Percentiles rank a stretch among this genome's conserved stretches.
These are phyloP conservation scores for Thalia dealbata DNA, from an alignment of 176 grass and related monocot species.

Conservation along the genomic window DNA sequence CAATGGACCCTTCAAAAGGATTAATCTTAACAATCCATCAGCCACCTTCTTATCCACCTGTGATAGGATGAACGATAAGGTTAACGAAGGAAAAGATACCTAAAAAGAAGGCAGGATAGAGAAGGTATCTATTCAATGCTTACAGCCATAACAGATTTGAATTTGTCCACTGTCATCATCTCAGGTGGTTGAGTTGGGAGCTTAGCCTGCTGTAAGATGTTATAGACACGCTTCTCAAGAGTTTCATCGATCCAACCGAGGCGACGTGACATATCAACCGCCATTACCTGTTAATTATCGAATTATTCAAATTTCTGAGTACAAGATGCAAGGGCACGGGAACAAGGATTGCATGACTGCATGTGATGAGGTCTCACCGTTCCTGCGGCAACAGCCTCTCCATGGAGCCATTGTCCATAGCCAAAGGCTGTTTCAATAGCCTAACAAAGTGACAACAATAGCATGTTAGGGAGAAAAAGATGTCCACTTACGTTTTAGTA, in stretches of 20 bases:
- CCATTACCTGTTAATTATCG: slow-evolving; percentile 66
- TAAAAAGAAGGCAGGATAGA: not conserved
- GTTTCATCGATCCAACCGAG: slow-evolving; percentile 91
- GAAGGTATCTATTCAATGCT: slow-evolving; percentile 18
- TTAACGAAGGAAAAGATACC: not conserved
- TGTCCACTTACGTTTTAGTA: not conserved
- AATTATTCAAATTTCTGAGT: not conserved
- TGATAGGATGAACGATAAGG: not conserved
- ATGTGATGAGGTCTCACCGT: slow-evolving; percentile 30
- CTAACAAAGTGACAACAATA: slow-evolving; percentile 24
- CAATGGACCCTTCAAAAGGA: slow-evolving; percentile 78
- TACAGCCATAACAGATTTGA: slow-evolving; percentile 81
- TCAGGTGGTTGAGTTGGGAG: slow-evolving; percentile 71
- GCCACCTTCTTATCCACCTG: slow-evolving; percentile 99
- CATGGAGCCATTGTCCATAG: slow-evolving; percentile 90
- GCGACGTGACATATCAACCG: slow-evolving; percentile 78
- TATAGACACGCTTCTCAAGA: slow-evolving; percentile 35
- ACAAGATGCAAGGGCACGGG: not conserved
- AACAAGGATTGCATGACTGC: not conserved
- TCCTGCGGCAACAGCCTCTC: slow-evolving; percentile 85
- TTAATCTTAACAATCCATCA: slow-evolving; percentile 86
- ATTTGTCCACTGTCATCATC: slow-evolving; percentile 80
- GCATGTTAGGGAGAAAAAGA: slow-evolving; percentile 5
- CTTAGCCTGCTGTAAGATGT: slow-evolving; percentile 68
- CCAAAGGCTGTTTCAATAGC: slow-evolving; percentile 82